phyloP scores from a whole-genome alignment of 495 filamentous ascomycete genomes.

The Antarctomyces pellizariae region DNA sequence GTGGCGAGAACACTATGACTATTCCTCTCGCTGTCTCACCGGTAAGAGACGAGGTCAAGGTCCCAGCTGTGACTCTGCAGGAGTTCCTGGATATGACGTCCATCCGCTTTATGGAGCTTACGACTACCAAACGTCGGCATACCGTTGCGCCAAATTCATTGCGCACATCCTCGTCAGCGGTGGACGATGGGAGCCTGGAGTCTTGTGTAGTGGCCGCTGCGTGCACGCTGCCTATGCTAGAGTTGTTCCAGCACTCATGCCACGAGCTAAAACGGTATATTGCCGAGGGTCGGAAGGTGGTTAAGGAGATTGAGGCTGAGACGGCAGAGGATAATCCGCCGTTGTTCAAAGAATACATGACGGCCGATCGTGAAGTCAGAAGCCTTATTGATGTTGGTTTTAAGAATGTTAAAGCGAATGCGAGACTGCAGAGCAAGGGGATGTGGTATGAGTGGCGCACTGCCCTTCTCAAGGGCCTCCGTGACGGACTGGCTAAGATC shows the following conservation, averaged over 20 bases:
- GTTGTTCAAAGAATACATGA: slow-evolving; percentile 76
- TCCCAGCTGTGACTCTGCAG: no score
- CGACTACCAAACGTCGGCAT: slow-evolving; percentile 68
- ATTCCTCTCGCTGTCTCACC: no score
- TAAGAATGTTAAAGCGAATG: slow-evolving; percentile 85
- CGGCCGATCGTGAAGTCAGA: slow-evolving; percentile 63
- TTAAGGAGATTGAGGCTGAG: slow-evolving; percentile 69
- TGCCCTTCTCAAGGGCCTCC: slow-evolving; percentile 66
- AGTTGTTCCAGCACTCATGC: slow-evolving; percentile 89
- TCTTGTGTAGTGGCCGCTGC: slow-evolving; percentile 70
- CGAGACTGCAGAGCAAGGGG: slow-evolving; percentile 67
- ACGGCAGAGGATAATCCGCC: slow-evolving; percentile 73
- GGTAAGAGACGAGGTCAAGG: no score
- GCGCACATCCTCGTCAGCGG: slow-evolving; percentile 17
- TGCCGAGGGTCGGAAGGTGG: slow-evolving; percentile 64
- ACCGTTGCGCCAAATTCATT: slow-evolving; percentile 39
- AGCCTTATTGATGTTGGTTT: slow-evolving; percentile 86
- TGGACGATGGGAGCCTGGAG: slow-evolving; percentile 30
- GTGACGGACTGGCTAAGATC: slow-evolving; percentile 51
- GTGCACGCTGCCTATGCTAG: slow-evolving; percentile 78
- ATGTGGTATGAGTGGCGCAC: slow-evolving; percentile 98
- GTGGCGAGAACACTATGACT: no score
- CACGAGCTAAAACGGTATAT: slow-evolving; percentile 90
- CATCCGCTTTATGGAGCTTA: slow-evolving; percentile 94
- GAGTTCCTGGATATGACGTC: slow-evolving; percentile 88